Evolutionary conservation across 169 alveolate species (phyloP).

Genomic region (Plasmodium vinckei): DNA sequence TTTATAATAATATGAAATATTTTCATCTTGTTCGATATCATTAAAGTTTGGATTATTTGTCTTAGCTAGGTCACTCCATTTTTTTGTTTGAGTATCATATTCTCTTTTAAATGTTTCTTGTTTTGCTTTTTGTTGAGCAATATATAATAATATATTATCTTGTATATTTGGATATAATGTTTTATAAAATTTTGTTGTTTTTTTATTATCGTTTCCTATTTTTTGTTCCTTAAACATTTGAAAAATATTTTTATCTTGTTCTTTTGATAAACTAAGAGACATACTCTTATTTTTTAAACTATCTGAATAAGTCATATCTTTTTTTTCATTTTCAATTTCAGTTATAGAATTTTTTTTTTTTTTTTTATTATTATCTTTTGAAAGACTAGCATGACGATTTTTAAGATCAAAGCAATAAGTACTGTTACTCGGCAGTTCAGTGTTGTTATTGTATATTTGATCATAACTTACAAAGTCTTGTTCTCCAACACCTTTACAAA

Average conservation of each 20-base stretch:
- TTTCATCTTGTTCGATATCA: background rate
- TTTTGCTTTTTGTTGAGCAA: slow-evolving; percentile 56
- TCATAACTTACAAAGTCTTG: background rate
- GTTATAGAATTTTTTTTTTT: no score
- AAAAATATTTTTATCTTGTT: slow-evolving; percentile 3
- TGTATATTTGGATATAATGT: slow-evolving; percentile 37
- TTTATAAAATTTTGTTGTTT: slow-evolving; percentile 12
- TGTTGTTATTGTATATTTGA: background rate
- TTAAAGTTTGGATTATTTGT: background rate
- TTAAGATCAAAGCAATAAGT: no score
- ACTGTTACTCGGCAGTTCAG: background rate
- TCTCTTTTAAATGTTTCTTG: slow-evolving; percentile 4
- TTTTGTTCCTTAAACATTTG: slow-evolving; percentile 35
- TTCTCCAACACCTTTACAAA: slow-evolving; percentile 73
- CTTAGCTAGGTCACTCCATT: background rate
- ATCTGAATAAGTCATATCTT: background rate
- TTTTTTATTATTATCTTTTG: no score
- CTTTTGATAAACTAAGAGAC: background rate
- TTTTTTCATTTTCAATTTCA: background rate
- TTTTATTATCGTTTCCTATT: background rate
- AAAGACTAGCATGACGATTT: no score
- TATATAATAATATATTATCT: slow-evolving; percentile 40
- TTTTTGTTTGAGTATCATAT: slow-evolving; percentile 17
- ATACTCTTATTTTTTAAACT: background rate
- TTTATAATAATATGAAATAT: background rate